Conservation (phyloP, 768 basidiomycete species). For the Kwoniella botswanensis region DNA sequence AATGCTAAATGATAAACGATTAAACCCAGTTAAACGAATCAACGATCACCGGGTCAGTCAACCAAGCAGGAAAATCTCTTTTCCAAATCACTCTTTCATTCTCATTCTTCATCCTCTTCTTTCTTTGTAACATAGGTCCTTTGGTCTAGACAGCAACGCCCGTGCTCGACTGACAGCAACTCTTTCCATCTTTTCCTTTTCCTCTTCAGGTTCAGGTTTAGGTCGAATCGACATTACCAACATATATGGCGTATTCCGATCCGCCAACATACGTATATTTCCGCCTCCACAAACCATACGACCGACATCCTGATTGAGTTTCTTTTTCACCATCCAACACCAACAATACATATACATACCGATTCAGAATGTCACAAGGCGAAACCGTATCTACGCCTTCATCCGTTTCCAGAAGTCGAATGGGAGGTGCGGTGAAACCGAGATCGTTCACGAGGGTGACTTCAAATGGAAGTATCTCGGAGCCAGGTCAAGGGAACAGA, state of each 20-base stretch:
- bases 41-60: neutral
- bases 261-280: neutral
- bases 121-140: neutral
- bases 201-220: neutral
- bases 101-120: neutral
- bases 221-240: neutral
- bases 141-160: neutral
- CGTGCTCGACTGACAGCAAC: neutral
- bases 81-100: no score
- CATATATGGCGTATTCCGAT: slow-evolving; percentile 5
- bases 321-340: neutral
- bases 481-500: neutral
- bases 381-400: neutral
- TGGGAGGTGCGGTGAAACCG: slow-evolving; percentile 2
- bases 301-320: neutral
- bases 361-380: slow-evolving; percentile 9
- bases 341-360: neutral
- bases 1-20: neutral
- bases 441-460: neutral
- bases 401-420: neutral
- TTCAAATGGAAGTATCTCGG: neutral
- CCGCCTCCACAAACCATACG: slow-evolving; percentile 2
- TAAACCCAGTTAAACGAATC: neutral
- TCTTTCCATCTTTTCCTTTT: neutral
- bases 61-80: neutral